phyloP scores from a whole-genome alignment of 2,329 filamentous ascomycete species.

The Colletotrichum simmondsii region DNA sequence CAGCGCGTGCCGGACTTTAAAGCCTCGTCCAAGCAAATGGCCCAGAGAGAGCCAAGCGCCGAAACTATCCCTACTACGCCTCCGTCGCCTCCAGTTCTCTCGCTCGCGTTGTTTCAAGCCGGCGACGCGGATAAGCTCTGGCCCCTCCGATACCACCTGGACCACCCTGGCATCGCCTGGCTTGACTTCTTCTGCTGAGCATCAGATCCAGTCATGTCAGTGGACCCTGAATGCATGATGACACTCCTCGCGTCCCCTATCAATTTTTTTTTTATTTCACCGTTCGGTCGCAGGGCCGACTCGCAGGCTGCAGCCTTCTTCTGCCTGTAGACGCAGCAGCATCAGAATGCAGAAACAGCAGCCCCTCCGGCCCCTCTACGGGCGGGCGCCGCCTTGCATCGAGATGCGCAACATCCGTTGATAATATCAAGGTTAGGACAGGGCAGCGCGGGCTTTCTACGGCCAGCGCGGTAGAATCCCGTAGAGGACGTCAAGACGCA shows the following conservation, averaged over 20 bases:
- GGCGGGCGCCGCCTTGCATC: conserved; percentile 8
- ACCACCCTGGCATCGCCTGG: conserved; percentile 5
- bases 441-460: background rate
- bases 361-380: conserved; percentile 29
- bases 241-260: conserved; percentile 23
- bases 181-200: conserved; percentile 10
- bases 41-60: conserved; percentile 22
- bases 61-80: conserved; percentile 21
- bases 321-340: background rate
- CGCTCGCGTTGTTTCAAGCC: conserved; percentile 33
- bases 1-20: conserved; percentile 17
- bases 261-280: conserved; percentile 3
- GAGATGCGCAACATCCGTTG: conserved; percentile 25
- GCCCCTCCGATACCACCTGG: conserved; percentile 16
- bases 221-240: conserved; percentile 33
- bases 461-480: background rate
- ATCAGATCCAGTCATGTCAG: conserved; percentile 26
- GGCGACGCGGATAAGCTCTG: conserved; percentile 33
- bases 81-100: background rate
- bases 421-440: background rate
- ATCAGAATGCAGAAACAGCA: background rate
- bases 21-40: conserved; percentile 20
- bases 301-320: conserved; percentile 14
- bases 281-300: conserved; percentile 14
- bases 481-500: background rate